Evolutionary conservation across 1,284 basidiomycete species (phyloP).

Genomic region (Trametes polyzona): DNA sequence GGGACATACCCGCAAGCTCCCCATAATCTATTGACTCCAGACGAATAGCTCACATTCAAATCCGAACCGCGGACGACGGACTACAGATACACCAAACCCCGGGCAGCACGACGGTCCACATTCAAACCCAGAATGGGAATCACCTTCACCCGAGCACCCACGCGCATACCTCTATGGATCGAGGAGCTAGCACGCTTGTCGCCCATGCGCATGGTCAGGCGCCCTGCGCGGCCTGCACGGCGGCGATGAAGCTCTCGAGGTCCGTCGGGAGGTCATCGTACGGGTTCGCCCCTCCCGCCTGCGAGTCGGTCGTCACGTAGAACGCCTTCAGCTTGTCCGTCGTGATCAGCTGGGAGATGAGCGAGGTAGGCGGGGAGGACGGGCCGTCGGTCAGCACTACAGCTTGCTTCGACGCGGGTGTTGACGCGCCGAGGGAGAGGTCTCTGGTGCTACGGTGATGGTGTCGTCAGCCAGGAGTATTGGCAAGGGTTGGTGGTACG

Average conservation of each 20-base stretch:
- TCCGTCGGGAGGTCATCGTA: slow-evolving; percentile 30
- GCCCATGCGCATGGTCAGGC: too few species aligned
- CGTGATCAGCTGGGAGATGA: slow-evolving; percentile 39
- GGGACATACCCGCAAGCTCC: too few species aligned
- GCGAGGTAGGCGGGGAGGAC: slow-evolving; percentile 38
- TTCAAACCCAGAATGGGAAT: too few species aligned
- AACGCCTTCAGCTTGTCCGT: slow-evolving; percentile 42
- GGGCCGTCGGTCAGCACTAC: slow-evolving; percentile 32
- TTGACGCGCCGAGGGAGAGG: slow-evolving; percentile 22
- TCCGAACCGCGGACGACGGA: too few species aligned
- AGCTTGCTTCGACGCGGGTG: slow-evolving; percentile 32
- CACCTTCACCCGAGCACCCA: too few species aligned
- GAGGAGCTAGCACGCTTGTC: too few species aligned
- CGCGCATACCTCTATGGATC: too few species aligned
- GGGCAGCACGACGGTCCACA: too few species aligned
- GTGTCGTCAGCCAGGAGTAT: neutral
- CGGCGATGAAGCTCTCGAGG: slow-evolving; percentile 23
- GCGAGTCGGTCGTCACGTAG: slow-evolving; percentile 41
- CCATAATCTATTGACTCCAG: too few species aligned
- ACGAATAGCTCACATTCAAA: too few species aligned
- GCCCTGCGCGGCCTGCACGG: slow-evolving; percentile 15
- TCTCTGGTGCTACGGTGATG: slow-evolving; percentile 18
- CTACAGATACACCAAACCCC: too few species aligned
- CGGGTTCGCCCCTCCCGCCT: slow-evolving; percentile 25
- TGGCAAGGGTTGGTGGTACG: neutral